Evolutionary conservation across 768 basidiomycete genomes (phyloP).

Genomic region (Solioccasus polychromus): DNA sequence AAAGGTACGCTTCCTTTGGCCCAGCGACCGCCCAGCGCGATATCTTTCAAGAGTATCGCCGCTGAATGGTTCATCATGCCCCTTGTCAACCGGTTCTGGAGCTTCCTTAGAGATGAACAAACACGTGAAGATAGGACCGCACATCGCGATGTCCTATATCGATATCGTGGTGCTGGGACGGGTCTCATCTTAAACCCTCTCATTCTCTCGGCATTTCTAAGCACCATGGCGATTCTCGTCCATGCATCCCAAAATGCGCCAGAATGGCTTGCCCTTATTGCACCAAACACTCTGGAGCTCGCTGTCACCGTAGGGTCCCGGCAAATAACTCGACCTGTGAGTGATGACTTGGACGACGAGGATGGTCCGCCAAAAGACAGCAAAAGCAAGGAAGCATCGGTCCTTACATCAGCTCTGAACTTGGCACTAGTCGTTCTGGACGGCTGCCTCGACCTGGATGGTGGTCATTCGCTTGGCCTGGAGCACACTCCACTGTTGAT

Average conservation of each 20-base stretch:
- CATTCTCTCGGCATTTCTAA: conserved; percentile 71
- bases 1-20: conserved; percentile 14
- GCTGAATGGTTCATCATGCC: conserved; percentile 89
- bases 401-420: conserved; percentile 75
- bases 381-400: conserved; percentile 60
- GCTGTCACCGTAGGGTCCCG: conserved; percentile 75
- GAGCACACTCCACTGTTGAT: conserved; percentile 74
- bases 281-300: conserved; percentile 80
- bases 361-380: conserved; percentile 14
- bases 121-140: conserved; percentile 69
- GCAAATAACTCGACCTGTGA: conserved; percentile 47
- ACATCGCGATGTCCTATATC: conserved; percentile 47
- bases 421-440: conserved; percentile 75
- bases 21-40: conserved; percentile 6
- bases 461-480: conserved; percentile 67
- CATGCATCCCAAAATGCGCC: conserved; percentile 80
- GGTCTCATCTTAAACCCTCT: conserved; percentile 80
- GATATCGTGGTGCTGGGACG: conserved; percentile 72
- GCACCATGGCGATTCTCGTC: conserved; percentile 73
- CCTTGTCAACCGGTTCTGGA: conserved; percentile 91
- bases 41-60: conserved; percentile 67
- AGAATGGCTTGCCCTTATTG: conserved; percentile 78
- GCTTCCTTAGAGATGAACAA: conserved; percentile 84
- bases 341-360: conserved; percentile 35
- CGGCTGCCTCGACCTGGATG: conserved; percentile 71